Evolutionary conservation across 345 rosid genomes (phyloP), one percentile per base, ranked within the genome.

Genomic region (Acer campestre): DNA sequence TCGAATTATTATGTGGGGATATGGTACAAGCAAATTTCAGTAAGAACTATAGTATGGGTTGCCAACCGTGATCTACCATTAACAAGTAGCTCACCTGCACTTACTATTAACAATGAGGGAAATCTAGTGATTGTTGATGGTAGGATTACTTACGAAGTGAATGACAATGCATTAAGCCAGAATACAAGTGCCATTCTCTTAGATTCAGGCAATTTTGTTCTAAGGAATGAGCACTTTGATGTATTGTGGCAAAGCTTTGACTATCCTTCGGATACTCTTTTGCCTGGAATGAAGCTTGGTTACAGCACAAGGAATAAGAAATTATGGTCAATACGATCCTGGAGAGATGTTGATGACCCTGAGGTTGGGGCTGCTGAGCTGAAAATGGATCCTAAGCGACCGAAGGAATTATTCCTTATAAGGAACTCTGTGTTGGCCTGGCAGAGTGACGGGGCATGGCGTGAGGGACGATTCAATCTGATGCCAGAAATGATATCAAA

Each of bases 231-330:
- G 71, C 68, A 38, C 2, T 65, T 38, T 22, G 16, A 49, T 65
- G 44, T 42, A 10, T 1, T 83, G 56, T 84, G 88, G 94, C 87
- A 87, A 70, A 88, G 90, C 66, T 88, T 90, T 73, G 90, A 56
- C 16, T 29, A 56, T 46, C 51, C 75, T 56, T 56, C 82, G 1
- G 46, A 71, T 31, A 71, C 27, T n/a, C 2, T 71, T 22, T 0
- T 29, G 4, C 72, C 89, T 0, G 87, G 68, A 51, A 86, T 90
- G 92, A 86, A 82, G 59, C 29, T 87, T 12, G 90, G 92, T 3
- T 75, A 74, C 84, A 77, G 75, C 73, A 71, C 59, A 16, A 20
- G 35, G 38, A 44, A 72, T 0, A 71, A 78, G n/a, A 6, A 42
- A 42, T 42, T 77, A 16, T 38, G 80, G 62, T 38, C 25, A 22